Conservation (phyloP, 345 rosid species). For the Camelina sativa region DNA sequence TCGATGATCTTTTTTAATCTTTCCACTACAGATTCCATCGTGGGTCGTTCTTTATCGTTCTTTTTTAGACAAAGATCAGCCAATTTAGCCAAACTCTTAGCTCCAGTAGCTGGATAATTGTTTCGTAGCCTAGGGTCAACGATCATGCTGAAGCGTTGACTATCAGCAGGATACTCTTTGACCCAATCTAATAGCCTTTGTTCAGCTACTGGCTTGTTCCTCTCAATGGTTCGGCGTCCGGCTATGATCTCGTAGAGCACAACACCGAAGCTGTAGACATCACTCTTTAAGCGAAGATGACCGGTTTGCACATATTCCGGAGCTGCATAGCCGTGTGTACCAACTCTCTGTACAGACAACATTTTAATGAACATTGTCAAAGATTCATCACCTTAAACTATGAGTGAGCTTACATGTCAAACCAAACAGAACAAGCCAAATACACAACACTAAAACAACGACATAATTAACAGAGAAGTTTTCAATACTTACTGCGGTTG, state of each 20-base stretch:
- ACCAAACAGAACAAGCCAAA: background rate
- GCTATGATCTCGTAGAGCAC: constrained; percentile 80
- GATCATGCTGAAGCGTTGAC: constrained; percentile 62
- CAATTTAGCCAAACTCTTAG: constrained; percentile 66
- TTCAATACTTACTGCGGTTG: constrained; percentile 73
- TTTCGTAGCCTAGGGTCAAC: constrained; percentile 69
- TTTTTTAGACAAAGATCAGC: constrained; percentile 72
- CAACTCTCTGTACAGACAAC: constrained; percentile 59
- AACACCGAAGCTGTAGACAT: constrained; percentile 92
- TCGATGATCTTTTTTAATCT: constrained; percentile 56
- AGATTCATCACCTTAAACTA: constrained; percentile 3
- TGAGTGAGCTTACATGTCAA: background rate
- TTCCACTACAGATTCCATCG: constrained; percentile 70
- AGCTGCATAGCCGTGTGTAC: constrained; percentile 91
- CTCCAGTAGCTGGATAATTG: constrained; percentile 56
- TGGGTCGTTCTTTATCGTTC: constrained; percentile 72
- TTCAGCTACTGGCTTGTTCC: constrained; percentile 68
- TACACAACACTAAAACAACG: background rate
- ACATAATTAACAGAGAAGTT: background rate
- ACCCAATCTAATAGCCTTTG: constrained; percentile 80
- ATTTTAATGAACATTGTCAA: background rate
- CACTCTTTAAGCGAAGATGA: constrained; percentile 74
- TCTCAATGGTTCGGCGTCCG: constrained; percentile 75
- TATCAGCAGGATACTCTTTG: constrained; percentile 64
- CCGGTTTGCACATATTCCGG: constrained; percentile 91